Percentiles rank a stretch among this genome's conserved stretches.
Conservation (phyloP, 208 protist genomes). For the Leishmania major region DNA sequence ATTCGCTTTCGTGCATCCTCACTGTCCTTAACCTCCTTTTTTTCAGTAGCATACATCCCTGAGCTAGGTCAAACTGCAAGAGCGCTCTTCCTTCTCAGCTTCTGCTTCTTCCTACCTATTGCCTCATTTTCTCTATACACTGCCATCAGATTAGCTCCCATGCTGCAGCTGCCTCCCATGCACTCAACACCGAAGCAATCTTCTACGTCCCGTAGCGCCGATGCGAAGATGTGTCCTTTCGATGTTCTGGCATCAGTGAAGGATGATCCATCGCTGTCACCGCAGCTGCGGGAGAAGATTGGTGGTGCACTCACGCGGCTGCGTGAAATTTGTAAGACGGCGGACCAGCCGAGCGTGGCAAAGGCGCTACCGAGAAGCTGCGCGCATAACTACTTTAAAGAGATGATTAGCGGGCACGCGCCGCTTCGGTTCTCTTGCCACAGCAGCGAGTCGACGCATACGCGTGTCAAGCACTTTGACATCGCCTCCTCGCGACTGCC, state of each 20-base stretch:
- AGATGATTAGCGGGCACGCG: slow-evolving; percentile 33
- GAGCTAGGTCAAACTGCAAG: neutral
- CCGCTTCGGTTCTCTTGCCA: slow-evolving; percentile 33
- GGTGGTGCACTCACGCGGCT: slow-evolving; percentile 13
- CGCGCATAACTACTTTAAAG: slow-evolving; percentile 27
- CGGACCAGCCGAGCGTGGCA: slow-evolving; percentile 2
- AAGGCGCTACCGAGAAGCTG: slow-evolving; percentile 2
- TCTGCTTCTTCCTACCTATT: neutral
- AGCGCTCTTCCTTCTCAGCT: neutral
- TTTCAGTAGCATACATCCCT: neutral
- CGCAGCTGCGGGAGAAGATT: slow-evolving; percentile 25
- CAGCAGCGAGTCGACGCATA: slow-evolving; percentile 5
- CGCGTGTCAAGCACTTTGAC: slow-evolving; percentile 36
- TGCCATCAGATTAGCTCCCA: neutral
- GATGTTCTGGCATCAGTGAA: slow-evolving; percentile 23
- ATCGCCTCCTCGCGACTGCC: slow-evolving; percentile 34
- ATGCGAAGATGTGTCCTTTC: slow-evolving; percentile 19
- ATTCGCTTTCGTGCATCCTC: neutral
- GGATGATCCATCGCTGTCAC: slow-evolving; percentile 26
- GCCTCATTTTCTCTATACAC: neutral
- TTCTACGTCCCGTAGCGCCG: slow-evolving; percentile 12
- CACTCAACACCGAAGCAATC: slow-evolving; percentile 17
- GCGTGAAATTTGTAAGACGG: slow-evolving; percentile 5
- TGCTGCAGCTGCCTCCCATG: slow-evolving; percentile 27
- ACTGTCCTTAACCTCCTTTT: neutral